Base-by-base conservation (phyloP, 441 rosid species). In the Isatis lusitanica region DNA sequence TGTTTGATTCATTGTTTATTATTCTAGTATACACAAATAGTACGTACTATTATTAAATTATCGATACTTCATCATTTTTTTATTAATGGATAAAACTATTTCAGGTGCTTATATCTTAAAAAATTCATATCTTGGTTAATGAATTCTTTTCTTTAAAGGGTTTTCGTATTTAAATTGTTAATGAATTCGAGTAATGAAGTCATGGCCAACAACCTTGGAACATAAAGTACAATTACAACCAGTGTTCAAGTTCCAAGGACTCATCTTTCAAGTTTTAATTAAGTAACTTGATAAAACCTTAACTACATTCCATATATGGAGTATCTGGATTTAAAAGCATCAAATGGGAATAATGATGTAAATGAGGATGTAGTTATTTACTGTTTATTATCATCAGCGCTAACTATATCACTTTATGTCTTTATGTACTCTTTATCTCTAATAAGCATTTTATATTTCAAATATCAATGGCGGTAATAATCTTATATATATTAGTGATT, bases 201-300 rank as follows among this genome's bases (percentile, higher is more conserved):
- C 71, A 70, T 76, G 80, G 72, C 71, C 71, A 76, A 76, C 80
- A 76, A 48, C 48, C 31, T 76, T 17, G 66, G 71, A 76, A 76
- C 75, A 70, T 65, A 64, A 31, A 63, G 67, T 70, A 58, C 76
- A 35, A 21, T 39, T 50, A 9, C 63, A 47, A 48, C 48, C 68
- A 63, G 68, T 39, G 68, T 71, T 76, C 80, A 76, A 76, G 80
- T 76, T 71, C 80, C 80, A 52, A 76, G 9, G 63, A 58, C 63
- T 48, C 67, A 58, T 7, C 47, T 24, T 76, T 71, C 72, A 64
- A 76, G 36, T 59, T 69, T 26, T 35, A 26, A 9, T 30, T 48
- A 57, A 39, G 42, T 58, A 39, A 42, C 10, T 42, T 3, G 48
- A 56, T 33, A 35, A 42, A 17, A 55, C 9, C 44, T 56, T 30